Evolutionary conservation across 2,329 filamentous ascomycete species (phyloP).

Genomic region (Huntiella savannae): DNA sequence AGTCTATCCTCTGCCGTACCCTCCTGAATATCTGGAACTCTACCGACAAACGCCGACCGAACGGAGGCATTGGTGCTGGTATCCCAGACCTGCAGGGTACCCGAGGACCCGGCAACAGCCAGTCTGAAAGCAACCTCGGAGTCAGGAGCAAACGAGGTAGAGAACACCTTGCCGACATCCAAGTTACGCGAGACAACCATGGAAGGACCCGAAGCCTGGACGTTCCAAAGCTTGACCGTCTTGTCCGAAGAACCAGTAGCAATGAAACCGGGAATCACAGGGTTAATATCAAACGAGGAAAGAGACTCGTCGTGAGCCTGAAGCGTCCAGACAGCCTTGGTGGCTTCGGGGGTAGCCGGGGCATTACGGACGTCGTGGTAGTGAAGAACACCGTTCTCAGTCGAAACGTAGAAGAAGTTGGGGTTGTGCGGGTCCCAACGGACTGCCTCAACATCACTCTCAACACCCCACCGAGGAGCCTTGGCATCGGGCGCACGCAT

Average conservation of each 20-base stretch:
- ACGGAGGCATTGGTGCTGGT: conserved; percentile 83
- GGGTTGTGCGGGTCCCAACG: conserved; percentile 84
- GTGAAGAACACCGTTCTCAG: conserved; percentile 79
- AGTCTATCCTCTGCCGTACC: conserved; percentile 55
- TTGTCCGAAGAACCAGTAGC: conserved; percentile 88
- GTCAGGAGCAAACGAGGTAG: conserved; percentile 76
- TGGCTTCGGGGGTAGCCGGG: conserved; percentile 50
- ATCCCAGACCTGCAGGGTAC: conserved; percentile 85
- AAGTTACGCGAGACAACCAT: conserved; percentile 86
- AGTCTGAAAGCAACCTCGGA: conserved; percentile 78
- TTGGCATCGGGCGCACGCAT: conserved; percentile 82
- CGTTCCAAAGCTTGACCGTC: conserved; percentile 93
- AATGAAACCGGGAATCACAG: conserved; percentile 75
- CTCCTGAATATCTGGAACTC: conserved; percentile 37
- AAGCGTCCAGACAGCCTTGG: conserved; percentile 80
- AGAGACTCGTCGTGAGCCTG: conserved; percentile 90
- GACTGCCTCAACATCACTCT: conserved; percentile 85
- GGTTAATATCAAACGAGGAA: conserved; percentile 84
- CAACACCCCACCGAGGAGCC: conserved; percentile 73
- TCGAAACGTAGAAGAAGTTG: conserved; percentile 90
- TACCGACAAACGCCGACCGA: conserved; percentile 58
- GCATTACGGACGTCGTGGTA: conserved; percentile 73
- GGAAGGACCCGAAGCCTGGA: conserved; percentile 58
- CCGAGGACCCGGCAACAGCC: conserved; percentile 86
- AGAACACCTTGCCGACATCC: conserved; percentile 89